phyloP scores from a whole-genome alignment of 2,329 filamentous ascomycete genomes.

The Fusarium veterinarium region DNA sequence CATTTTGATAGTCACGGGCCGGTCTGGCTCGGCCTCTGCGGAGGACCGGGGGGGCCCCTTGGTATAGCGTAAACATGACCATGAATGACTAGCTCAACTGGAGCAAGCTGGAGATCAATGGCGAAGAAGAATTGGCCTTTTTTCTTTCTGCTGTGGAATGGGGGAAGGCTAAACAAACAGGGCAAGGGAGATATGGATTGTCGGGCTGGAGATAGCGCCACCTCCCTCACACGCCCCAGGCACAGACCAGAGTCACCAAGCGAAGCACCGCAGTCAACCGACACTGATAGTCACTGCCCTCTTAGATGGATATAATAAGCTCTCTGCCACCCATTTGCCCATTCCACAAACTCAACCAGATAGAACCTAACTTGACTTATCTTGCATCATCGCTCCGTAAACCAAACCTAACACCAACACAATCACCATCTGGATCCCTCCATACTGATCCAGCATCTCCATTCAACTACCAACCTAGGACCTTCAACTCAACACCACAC shows the following conservation, averaged over 20 bases:
- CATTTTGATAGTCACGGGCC: conserved; percentile 22
- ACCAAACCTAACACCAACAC: conserved; percentile 19
- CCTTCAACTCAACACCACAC: conserved; percentile 9
- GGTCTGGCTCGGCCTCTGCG: conserved; percentile 37
- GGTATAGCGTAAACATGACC: conserved; percentile 14
- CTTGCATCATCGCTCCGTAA: conserved; percentile 34
- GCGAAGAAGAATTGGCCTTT: conserved; percentile 2
- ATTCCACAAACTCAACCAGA: conserved; percentile 7
- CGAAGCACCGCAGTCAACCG: conserved; percentile 28
- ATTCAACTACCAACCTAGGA: conserved; percentile 15
- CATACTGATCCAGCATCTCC: conserved; percentile 27
- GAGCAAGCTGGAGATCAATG: conserved; percentile 24
- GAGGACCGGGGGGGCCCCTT: conserved; percentile 9
- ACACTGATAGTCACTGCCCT: conserved; percentile 6
- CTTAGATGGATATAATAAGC: conserved; percentile 30
- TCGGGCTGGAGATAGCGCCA: conserved; percentile 38
- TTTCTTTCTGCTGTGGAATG: conserved; percentile 19
- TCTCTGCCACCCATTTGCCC: conserved; percentile 29
- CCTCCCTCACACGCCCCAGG: conserved; percentile 30
- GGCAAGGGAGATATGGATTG: background rate
- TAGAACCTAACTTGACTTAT: conserved; percentile 33
- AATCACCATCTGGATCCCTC: conserved; percentile 28
- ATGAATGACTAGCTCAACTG: conserved; percentile 20
- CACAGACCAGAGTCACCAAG: conserved; percentile 12
- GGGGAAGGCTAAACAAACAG: conserved; percentile 9